Evolutionary conservation across 2,329 filamentous ascomycete genomes (phyloP).

Genomic region (Aspergillus fructus): DNA sequence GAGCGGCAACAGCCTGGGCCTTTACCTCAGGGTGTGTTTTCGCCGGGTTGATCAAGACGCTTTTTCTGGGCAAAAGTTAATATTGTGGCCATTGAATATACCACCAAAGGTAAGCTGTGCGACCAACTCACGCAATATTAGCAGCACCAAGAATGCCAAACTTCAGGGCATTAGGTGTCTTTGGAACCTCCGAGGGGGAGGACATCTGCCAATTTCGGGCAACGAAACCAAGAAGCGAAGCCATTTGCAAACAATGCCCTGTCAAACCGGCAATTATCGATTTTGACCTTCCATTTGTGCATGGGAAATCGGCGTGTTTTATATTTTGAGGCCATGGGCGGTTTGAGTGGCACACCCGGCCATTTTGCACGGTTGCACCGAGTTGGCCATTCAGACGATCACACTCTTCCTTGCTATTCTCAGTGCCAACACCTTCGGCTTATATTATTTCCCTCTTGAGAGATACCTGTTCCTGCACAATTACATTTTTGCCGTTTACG

Average conservation of each 20-base stretch:
- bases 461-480: neutral
- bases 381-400: neutral
- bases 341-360: no score
- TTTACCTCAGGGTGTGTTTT: slow-evolving; percentile 55
- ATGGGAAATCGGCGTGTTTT: neutral
- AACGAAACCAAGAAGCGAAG: neutral
- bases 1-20: slow-evolving; percentile 53
- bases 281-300: neutral
- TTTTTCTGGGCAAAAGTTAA: neutral
- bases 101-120: neutral
- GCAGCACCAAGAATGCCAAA: slow-evolving; percentile 23
- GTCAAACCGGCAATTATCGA: neutral
- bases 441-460: neutral
- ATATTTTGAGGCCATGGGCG: neutral
- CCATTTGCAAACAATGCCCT: neutral
- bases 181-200: neutral
- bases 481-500: neutral
- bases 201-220: neutral
- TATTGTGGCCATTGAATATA: neutral
- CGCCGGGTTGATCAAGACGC: slow-evolving; percentile 45
- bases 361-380: neutral
- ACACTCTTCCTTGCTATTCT: neutral
- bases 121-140: slow-evolving; percentile 18
- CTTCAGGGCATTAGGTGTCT: slow-evolving; percentile 14
- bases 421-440: neutral